Evolutionary conservation across 345 rosid species (phyloP), one percentile per base, ranked within the genome.

Genomic region (Lepidium didymum): DNA sequence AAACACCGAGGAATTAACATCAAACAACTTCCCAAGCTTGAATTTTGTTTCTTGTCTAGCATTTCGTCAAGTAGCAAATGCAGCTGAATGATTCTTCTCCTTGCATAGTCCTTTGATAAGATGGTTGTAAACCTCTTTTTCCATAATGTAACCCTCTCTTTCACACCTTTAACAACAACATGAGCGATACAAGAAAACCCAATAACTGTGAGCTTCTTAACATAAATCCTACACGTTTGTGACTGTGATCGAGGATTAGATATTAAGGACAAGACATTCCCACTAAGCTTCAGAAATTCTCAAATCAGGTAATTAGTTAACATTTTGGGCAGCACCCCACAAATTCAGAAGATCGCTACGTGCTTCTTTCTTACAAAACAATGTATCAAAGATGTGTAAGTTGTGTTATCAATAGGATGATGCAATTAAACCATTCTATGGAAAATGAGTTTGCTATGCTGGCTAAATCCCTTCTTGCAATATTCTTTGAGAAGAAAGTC

Each of bases 401-500:
- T 84, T 58, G 56, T 59, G 37, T 67, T 77, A 44, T 73, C 63
- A 13, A 89, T 63, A 18, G 50, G 75, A 44, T 66, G 53, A 72
- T 76, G 50, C 76, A 69, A 79, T 29, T 76, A 80, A 35, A 80
- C 67, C 87, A 87, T 89, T 59, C 75, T 75, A 53, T 76, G 50
- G 67, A 84, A 80, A 62, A 83, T 54, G 54, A 67, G 70, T 69
- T 66, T 81, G 29, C 81, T 94, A 41, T 79, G 80, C 62, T 59
- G 53, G n/a, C 63, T 75, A 73, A 83, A 74, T 56, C 90, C 86
- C 61, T 70, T 81, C 70, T 77, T 83, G 79, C 91, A 85, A 65
- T 77, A 83, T 51, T 82, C 82, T 79, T 68, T 86, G 33, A 80
- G 68, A 13, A 87, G 85, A 77, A 81, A 73, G 75, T 87, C 82